Base-by-base conservation (phyloP, 139 green algal species). In the Diplosphaera chodatii region DNA sequence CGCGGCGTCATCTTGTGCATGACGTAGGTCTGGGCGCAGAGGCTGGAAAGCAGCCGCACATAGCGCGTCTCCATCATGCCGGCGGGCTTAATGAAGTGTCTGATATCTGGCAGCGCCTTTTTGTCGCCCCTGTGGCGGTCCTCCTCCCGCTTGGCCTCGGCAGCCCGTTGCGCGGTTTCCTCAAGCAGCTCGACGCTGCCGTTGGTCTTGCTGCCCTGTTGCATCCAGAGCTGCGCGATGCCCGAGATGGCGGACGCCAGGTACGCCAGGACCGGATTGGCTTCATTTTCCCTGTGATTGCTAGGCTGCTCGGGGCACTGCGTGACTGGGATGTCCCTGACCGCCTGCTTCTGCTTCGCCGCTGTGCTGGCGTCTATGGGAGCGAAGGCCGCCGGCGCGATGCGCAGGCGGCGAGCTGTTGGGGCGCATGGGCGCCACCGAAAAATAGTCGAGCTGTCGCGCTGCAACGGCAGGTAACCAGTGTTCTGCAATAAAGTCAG, bases 1-100 rank as follows among this genome's bases (percentile, higher is more conserved):
- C 79, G 68, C 62, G 62, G 34, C 40, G 72, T 76, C n/a, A 85
- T 55, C 15, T 71, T 81, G 31, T 78, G 64, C 72, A 91, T 77
- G 67, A 83, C 77, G 66, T 91, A 91, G 0, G 85, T 91, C 22
- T 84, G 73, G 0, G 72, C 67, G 31, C 78, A 89, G 0, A 91
- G 71, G 63, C 55, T 78, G 62, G 74, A 83, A n/a, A 91, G 75
- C 76, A 84, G 80, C 3, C 88, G 81, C 13, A 90, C 72, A 68
- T 89, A 80, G 32, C 82, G 80, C 40, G 77, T 67, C 70, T 93
- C 86, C 78, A 85, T 83, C 16, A 86, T 59, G 25, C 79, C 80
- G 29, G 82, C 73, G 0, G 80, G 64, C 23, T 41, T 65, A 27
- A 94, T 66, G 64, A 83, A 91, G 27, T 70, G 29, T 18, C 63